A percentile compares a stretch with the other conserved stretches of the same genome.
Evolutionary conservation across 2,329 filamentous ascomycete species (phyloP).

Genomic region (Paramyrothecium roridum): DNA sequence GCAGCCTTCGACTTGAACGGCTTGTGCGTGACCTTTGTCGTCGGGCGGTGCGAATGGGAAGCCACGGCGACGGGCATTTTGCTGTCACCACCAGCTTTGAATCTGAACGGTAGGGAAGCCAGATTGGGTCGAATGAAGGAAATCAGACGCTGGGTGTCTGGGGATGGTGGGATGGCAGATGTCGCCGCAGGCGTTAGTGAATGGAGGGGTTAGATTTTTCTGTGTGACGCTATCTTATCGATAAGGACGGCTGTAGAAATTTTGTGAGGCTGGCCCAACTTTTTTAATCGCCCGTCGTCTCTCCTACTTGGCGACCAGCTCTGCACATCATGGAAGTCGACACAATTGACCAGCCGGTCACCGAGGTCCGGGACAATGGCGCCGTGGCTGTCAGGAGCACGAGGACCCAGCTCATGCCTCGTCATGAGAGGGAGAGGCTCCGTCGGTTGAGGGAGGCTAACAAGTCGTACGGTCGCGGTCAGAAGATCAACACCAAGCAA

Average conservation of each 20-base stretch:
- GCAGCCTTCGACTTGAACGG: conserved; percentile 89
- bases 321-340: conserved; percentile 33
- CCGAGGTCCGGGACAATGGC: conserved; percentile 45
- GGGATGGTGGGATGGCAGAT: conserved; percentile 6
- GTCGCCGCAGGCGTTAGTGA: conserved; percentile 6
- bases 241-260: conserved; percentile 31
- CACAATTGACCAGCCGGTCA: conserved; percentile 28
- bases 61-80: conserved; percentile 71
- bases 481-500: conserved; percentile 65
- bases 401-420: conserved; percentile 49
- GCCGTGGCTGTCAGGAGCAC: conserved; percentile 46
- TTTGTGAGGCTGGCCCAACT: conserved; percentile 22
- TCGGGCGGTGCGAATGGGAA: conserved; percentile 83
- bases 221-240: conserved; percentile 29
- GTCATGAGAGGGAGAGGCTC: conserved; percentile 46
- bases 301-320: conserved; percentile 11
- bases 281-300: conserved; percentile 8
- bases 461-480: conserved; percentile 80
- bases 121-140: conserved; percentile 37
- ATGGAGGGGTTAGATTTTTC: conserved; percentile 37
- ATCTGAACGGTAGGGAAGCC: conserved; percentile 77
- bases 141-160: background rate
- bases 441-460: conserved; percentile 61
- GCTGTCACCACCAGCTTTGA: conserved; percentile 74
- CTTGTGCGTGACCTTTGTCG: conserved; percentile 86